phyloP scores from a whole-genome alignment of 768 basidiomycete genomes.

The Leccinum disarticulatum region DNA sequence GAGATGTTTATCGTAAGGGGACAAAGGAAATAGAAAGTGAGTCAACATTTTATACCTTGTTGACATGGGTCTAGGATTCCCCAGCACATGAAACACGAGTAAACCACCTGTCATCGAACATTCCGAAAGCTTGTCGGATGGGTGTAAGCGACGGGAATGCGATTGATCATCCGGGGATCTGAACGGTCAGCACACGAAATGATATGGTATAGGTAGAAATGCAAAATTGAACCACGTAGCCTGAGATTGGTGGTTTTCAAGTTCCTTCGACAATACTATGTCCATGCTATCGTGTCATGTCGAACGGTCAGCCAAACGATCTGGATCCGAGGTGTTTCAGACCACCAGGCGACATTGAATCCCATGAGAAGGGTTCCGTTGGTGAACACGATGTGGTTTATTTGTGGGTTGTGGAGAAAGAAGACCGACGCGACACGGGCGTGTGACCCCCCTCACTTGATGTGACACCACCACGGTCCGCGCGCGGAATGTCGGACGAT shows the following conservation, averaged over 20 bases:
- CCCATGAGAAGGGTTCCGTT: not conserved
- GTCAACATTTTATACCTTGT: not conserved
- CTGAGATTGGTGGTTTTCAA: not conserved
- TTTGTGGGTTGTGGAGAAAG: not conserved
- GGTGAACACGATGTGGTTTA: not conserved
- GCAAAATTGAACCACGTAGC: not conserved
- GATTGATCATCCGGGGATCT: not conserved
- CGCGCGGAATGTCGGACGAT: conserved; percentile 15
- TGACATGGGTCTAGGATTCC: not conserved
- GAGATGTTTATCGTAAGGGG: not conserved
- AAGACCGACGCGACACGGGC: not conserved
- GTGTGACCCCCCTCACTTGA: not conserved
- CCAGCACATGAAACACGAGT: not conserved
- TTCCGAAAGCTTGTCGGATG: not conserved
- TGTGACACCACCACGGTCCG: not conserved
- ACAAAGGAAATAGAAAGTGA: not conserved
- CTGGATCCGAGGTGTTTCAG: not conserved
- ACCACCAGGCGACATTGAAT: not conserved
- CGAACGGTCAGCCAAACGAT: not conserved
- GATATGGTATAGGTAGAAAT: not conserved
- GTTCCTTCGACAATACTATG: not conserved
- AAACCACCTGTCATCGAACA: not conserved
- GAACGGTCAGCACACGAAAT: not conserved
- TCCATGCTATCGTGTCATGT: not conserved
- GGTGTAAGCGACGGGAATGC: not conserved